phyloP scores from a whole-genome alignment of 306 rosid genomes.

The Cucurbita ficifolia region DNA sequence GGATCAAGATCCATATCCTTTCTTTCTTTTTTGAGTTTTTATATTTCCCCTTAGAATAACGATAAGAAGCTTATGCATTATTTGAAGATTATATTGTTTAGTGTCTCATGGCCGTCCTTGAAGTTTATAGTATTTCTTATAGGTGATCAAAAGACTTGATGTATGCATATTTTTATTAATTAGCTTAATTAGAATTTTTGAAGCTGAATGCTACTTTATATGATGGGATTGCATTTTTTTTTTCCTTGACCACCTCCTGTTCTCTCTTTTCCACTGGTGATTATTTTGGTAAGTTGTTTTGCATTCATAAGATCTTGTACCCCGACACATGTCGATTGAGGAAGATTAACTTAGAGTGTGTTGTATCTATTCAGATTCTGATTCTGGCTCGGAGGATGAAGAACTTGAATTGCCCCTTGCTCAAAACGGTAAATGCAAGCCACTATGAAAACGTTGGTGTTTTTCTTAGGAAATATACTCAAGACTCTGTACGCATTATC shows the following conservation, averaged over 20 bases:
- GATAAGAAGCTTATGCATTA: neutral
- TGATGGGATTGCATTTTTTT: neutral
- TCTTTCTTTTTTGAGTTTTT: neutral
- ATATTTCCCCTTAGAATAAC: neutral
- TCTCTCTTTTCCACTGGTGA: constrained; percentile 22
- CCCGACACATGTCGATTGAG: neutral
- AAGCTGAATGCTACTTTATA: neutral
- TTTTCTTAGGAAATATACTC: constrained; percentile 13
- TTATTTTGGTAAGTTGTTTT: constrained; percentile 24
- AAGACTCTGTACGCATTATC: neutral
- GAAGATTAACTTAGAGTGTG: neutral
- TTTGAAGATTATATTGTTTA: neutral
- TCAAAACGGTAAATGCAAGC: neutral
- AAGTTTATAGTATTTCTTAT: no score
- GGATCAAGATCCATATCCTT: constrained; percentile 49
- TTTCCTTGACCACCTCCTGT: constrained; percentile 28
- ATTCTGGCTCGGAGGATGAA: constrained; percentile 23
- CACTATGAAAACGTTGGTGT: no score
- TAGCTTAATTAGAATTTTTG: neutral
- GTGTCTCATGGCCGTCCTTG: neutral
- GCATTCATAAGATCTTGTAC: neutral
- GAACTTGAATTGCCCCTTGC: constrained; percentile 13
- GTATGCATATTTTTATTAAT: neutral
- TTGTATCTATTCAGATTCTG: constrained; percentile 17
- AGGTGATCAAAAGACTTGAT: neutral